Base-by-base conservation (phyloP, 495 filamentous ascomycete species). In the Acidiella bohemica region DNA sequence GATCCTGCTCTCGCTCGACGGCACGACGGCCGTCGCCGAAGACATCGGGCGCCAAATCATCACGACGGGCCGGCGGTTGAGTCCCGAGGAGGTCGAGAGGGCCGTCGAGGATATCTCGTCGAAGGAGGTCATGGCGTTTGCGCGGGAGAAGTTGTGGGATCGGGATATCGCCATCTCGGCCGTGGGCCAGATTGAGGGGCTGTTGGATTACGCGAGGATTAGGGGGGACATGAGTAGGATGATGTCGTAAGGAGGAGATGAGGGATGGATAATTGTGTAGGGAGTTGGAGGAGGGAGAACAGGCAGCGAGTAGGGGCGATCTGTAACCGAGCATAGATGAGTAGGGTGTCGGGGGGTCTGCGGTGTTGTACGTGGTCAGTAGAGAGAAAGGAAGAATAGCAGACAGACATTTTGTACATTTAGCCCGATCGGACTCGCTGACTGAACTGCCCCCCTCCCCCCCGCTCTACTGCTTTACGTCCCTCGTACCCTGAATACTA, bases 21-120 rank as follows among this genome's bases (percentile, higher is more conserved):
- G 84, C 60, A 96, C 92, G 53, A 93, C 88, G 27, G 84, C 88
- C 47, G 81, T 93, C 24, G 90, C 90, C 32, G 90, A 99, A 71
- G 90, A 99, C 60, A 94, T 99, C 56, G 90, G 90, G 51, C 82
- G 90, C 53, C 90, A 99, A 66, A 84, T 96, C 66, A 78, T 99
- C 66, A 96, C 85, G 43, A 96, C 90, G 26, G 90, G 90, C 58
- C 77, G 90, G 45, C 75, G 90, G 33, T 80, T 92, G 75, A 75
- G 63, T 58, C 80, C 90, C 45, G 81, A 84, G 57, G 90, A 99
- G 70, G 86, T 99, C 38, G 90, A 99, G 72, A 73, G 80, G 45
- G 73, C 80, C 39, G 82, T 99, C 46, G 75, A 84, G 49, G 68
- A 63, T 42, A 82, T 97, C 54, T 88, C 88, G 39, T 84, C 83